A percentile compares a stretch with the other conserved stretches of the same genome.
Conservation (phyloP, 148 eudicot genomes). For the Arbutus unedo region DNA sequence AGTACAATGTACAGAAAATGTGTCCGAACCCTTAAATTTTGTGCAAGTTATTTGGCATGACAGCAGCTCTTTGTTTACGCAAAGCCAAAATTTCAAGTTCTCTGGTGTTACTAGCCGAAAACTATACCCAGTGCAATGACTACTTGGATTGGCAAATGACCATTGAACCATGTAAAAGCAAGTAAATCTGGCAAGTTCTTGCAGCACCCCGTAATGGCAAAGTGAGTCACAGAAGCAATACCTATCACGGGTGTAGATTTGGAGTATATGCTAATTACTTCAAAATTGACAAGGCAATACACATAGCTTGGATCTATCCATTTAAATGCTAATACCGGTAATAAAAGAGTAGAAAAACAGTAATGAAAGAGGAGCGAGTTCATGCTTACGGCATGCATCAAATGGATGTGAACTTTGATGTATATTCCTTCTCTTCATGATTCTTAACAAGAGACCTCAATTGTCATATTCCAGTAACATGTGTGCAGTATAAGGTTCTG, state of each 20-base stretch:
- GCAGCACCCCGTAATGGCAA: neutral
- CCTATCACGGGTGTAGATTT: neutral
- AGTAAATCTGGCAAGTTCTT: neutral
- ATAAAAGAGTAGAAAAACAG: neutral
- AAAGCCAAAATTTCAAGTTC: neutral
- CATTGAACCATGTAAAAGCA: neutral
- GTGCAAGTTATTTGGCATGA: neutral
- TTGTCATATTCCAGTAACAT: neutral
- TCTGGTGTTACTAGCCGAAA: neutral
- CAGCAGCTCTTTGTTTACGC: neutral
- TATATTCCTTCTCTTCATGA: constrained; percentile 37
- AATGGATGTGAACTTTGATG: constrained; percentile 36
- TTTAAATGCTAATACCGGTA: neutral
- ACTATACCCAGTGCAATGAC: neutral
- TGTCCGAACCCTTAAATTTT: neutral
- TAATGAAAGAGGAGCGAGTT: neutral
- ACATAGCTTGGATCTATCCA: neutral
- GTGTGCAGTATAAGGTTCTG: neutral
- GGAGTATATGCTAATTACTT: neutral
- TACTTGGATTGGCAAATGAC: neutral
- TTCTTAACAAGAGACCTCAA: constrained; percentile 10
- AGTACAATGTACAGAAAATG: neutral
- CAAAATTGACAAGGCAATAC: neutral
- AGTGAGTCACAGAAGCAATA: neutral
- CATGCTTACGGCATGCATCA: constrained; percentile 32